Evolutionary conservation across 2,329 filamentous ascomycete genomes (phyloP), one percentile per base, ranked within the genome.

Genomic region (Fusarium globosum): DNA sequence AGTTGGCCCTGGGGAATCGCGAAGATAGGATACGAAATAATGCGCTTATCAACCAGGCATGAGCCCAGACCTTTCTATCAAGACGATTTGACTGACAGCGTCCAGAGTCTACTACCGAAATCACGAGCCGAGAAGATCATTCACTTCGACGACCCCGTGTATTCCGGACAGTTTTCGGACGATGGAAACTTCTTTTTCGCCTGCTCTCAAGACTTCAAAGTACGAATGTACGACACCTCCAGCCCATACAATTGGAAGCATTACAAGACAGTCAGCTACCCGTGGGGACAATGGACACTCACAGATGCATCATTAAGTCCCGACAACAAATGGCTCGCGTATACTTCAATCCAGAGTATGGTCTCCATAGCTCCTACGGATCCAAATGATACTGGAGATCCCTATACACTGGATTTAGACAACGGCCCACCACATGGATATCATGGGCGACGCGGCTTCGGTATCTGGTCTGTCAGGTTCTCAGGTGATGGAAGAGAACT

Each of bases 161-260:
- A 98, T 79, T 97, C 94, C 7, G 96, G 96, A 3, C 96, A 98
- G 80, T 99, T 98, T 81, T 97, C 94, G 1, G 94, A 97, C 73
- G 96, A 99, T 77, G 96, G 96, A 33, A 97, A 97, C 82, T 98
- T 98, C 85, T 98, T 98, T 85, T 98, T 96, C 80, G 92, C 93
- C 11, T 96, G 93, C 78, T 93, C 93, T 15, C 94, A 98, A 82
- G 95, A 98, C 82, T 97, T 97, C 84, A 93, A 91, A 76, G 95
- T 99, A 15, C 92, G 95, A 60, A 95, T 99, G 94, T 99, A 98
- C 82, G 96, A 98, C 81, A 98, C 96, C 1, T 95, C 94, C 4
- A 97, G 98, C 76, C 95, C 96, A 1, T 97, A 96, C 82, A 89
- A 95, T 73, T 99, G 96, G 96, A 93, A 92, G 80, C 95, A 97